Base-by-base conservation (phyloP, 116 monocot species). In the Iris pallida region DNA sequence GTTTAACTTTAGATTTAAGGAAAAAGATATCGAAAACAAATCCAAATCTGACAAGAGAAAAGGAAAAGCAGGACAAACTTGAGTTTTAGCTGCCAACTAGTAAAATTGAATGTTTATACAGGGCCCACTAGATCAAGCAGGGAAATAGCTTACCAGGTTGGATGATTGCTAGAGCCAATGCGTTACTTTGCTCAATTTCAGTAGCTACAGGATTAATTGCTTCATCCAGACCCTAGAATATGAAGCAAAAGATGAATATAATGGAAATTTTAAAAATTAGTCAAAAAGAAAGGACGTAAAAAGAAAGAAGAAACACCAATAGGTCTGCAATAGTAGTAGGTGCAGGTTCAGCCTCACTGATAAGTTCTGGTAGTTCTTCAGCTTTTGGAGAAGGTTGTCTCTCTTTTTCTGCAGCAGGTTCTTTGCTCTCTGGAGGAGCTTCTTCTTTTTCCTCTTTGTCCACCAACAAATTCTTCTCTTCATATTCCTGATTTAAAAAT, bases 161-260 rank as follows among this genome's bases (percentile, higher is more conserved):
- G 49, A 83, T 73, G 68, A 94, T 87, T 15, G 90, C 90, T 49
- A 94, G 75, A 75, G 94, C 94, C 78, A 88, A 48, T 45, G 90
- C 85, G 54, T 94, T 94, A 77, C 63, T 94, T 68, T 90, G 77
- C 68, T 94, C 90, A 59, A 94, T 76, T 73, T 94, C 88, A 17
- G 79, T 77, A 59, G 81, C 88, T 8, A 66, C 53, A 9, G 90
- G 85, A 58, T 78, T 80, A 63, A 90, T 66, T 72, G 76, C 81
- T 68, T 83, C 72, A 69, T 83, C 69, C 73, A 88, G 78, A 55
- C 83, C 87, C 94, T 94, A 16, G 18, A 64, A 45, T 30, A 30
- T 30, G 30, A 30, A 30, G 30, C 30, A 30, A 30, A 30, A 30
- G 30, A 30, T 30, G 30, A n/a, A n/a, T 16, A 70, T 56, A 42